Conservation (phyloP, 768 basidiomycete species). For the Auriculariales sp. region DNA sequence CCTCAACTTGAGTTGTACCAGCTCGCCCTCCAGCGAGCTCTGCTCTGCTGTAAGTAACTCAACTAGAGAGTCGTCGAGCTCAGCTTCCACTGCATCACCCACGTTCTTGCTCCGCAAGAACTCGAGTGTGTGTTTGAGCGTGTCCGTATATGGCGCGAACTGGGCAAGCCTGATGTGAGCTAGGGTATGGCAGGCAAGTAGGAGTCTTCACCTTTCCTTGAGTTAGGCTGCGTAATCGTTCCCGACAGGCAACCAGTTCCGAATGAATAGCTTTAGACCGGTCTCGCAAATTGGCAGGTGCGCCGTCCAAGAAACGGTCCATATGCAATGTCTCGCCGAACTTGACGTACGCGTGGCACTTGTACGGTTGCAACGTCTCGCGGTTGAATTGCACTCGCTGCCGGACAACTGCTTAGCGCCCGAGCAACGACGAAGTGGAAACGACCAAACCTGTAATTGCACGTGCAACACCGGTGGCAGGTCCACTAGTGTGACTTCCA, state of each 20-base stretch:
- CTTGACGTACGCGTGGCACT: constrained; percentile 89
- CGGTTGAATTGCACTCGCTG: constrained; percentile 92
- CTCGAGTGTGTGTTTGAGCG: constrained; percentile 38
- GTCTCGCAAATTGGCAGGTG: constrained; percentile 53
- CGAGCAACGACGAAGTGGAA: not conserved
- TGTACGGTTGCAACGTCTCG: constrained; percentile 80
- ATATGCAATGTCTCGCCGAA: constrained; percentile 78
- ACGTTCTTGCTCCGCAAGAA: constrained; percentile 46
- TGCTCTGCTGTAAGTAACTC: constrained; percentile 39
- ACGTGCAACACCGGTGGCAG: constrained; percentile 86
- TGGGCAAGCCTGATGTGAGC: constrained; percentile 12
- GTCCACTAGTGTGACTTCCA: constrained; percentile 77
- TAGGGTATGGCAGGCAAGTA: constrained; percentile 1
- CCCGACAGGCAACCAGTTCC: constrained; percentile 47
- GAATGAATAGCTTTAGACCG: constrained; percentile 56
- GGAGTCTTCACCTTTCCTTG: constrained; percentile 46
- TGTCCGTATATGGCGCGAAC: constrained; percentile 46
- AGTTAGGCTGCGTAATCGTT: constrained; percentile 51
- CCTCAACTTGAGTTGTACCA: constrained; percentile 36
- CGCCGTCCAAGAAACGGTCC: constrained; percentile 81
- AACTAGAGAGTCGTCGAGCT: constrained; percentile 47
- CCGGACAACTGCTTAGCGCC: not conserved
- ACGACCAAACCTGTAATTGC: constrained; percentile 67
- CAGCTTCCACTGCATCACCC: constrained; percentile 24
- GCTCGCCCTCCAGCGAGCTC: constrained; percentile 34